Evolutionary conservation across 345 rosid species (phyloP), one percentile per base, ranked within the genome.

Genomic region (Hibiscus tridactylites): DNA sequence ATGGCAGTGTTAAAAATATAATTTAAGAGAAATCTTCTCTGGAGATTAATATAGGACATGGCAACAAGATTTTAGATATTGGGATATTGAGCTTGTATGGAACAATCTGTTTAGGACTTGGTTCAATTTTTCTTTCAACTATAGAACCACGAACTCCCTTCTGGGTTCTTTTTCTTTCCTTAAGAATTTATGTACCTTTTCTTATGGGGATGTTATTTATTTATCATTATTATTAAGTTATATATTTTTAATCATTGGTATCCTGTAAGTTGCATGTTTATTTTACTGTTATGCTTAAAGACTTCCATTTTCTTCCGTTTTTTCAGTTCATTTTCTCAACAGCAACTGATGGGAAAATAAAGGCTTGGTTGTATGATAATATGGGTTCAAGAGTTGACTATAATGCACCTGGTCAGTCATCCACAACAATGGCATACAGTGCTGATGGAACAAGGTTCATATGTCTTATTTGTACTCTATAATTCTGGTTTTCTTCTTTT

Each of bases 331-430:
- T 90, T 75, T 90, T 88, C 81, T 87, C 96, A 70, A 87, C 96
- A 7, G 88, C 96, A 24, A 77, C 81, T 39, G 93, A 90, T 80
- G 96, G 93, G 79, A 88, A 90, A 83, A 90, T 88, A 64, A 90
- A 90, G 79, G 96, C 96, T 65, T 90, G 96, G 93, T 63, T 90
- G 79, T 90, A 90, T 80, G 93, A 90, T 72, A 79, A 83, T 61
- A 0, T 77, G 78, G 93, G 96, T 17, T 88, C 93, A 33, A 85
- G 91, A 79, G 93, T 87, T 74, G 96, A 90, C 79, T 90, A 90
- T 76, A 87, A 85, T 83, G 91, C 96, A 44, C 96, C 96, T 7
- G 91, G 93, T 29, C 90, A 81, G 57, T 83, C 91, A 26, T 83
- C 90, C 46, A 90, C 90, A 42, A 80, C 76, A 70, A 90, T 90